Percentiles rank a stretch among this genome's conserved stretches.
These are phyloP conservation scores for Phytophthora capsici DNA, from an alignment of 352 stramenopile species.

Conservation along the genomic window DNA sequence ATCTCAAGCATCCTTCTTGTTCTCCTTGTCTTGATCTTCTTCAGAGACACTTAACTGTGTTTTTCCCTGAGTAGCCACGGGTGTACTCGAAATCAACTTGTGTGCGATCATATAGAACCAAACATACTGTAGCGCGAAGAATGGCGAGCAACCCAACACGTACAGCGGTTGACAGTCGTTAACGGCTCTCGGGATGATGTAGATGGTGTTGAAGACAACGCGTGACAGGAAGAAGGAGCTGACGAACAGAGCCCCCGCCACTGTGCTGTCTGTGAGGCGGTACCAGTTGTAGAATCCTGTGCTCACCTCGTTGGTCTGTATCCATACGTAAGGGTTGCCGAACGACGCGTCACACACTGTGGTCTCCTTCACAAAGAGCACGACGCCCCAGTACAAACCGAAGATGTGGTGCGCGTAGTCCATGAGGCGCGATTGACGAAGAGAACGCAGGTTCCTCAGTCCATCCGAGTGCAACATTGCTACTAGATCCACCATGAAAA, in stretches of 20 bases:
- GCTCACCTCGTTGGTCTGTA: conserved; percentile 85
- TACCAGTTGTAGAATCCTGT: conserved; percentile 88
- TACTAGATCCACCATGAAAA: conserved; percentile 74
- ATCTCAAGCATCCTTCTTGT: conserved; percentile 29
- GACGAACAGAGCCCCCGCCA: conserved; percentile 64
- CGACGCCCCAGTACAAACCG: conserved; percentile 64
- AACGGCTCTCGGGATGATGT: conserved; percentile 57
- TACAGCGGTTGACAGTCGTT: conserved; percentile 59
- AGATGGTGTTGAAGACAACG: conserved; percentile 74
- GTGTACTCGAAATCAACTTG: conserved; percentile 45
- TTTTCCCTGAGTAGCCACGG: background rate
- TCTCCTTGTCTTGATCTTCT: background rate
- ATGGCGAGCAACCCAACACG: conserved; percentile 60
- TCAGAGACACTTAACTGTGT: background rate
- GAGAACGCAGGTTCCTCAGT: conserved; percentile 36
- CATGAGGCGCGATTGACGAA: conserved; percentile 64
- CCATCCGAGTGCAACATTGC: conserved; percentile 68
- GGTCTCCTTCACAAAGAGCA: conserved; percentile 69
- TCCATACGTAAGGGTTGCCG: conserved; percentile 83
- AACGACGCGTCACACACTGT: conserved; percentile 55
- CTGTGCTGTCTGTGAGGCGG: conserved; percentile 62
- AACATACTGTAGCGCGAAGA: conserved; percentile 76
- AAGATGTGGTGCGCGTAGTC: conserved; percentile 80
- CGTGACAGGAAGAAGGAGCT: conserved; percentile 73
- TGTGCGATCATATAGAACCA: conserved; percentile 80